A percentile compares a stretch with the other conserved stretches of the same genome.
Evolutionary conservation across 345 rosid species (phyloP).

Genomic region (Sonneratia alba): DNA sequence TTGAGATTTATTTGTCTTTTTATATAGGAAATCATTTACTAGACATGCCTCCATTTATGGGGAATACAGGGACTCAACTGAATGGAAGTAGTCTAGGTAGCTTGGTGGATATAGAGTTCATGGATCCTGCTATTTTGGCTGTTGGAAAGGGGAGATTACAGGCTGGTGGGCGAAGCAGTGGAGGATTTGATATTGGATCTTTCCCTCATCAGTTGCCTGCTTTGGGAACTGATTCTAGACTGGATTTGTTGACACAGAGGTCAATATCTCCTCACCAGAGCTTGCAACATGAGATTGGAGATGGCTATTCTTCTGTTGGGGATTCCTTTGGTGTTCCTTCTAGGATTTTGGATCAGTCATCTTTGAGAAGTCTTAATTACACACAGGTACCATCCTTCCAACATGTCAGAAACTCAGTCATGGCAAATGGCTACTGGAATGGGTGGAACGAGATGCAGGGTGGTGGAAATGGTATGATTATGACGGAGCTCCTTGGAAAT

Average conservation of each 20-base stretch:
- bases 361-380: slow-evolving; percentile 36
- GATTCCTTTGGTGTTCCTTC: slow-evolving; percentile 52
- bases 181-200: slow-evolving; percentile 50
- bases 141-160: slow-evolving; percentile 76
- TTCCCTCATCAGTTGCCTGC: slow-evolving; percentile 35
- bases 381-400: slow-evolving; percentile 44
- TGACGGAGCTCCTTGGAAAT: slow-evolving; percentile 64
- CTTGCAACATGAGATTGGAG: slow-evolving; percentile 40
- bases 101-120: slow-evolving; percentile 61
- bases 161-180: slow-evolving; percentile 32
- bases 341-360: slow-evolving; percentile 56
- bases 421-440: slow-evolving; percentile 68
- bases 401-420: slow-evolving; percentile 41
- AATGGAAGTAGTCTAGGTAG: slow-evolving; percentile 29
- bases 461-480: slow-evolving; percentile 37
- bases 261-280: slow-evolving; percentile 51
- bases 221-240: slow-evolving; percentile 56
- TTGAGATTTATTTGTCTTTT: not conserved
- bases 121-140: slow-evolving; percentile 91
- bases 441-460: slow-evolving; percentile 62
- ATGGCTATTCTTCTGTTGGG: slow-evolving; percentile 39
- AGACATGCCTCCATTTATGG: slow-evolving; percentile 38
- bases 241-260: slow-evolving; percentile 54
- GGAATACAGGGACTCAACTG: slow-evolving; percentile 39
- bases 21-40: slow-evolving; percentile 45